phyloP scores from a whole-genome alignment of 2,329 filamentous ascomycete genomes.

The Daldinia eschscholtzii region DNA sequence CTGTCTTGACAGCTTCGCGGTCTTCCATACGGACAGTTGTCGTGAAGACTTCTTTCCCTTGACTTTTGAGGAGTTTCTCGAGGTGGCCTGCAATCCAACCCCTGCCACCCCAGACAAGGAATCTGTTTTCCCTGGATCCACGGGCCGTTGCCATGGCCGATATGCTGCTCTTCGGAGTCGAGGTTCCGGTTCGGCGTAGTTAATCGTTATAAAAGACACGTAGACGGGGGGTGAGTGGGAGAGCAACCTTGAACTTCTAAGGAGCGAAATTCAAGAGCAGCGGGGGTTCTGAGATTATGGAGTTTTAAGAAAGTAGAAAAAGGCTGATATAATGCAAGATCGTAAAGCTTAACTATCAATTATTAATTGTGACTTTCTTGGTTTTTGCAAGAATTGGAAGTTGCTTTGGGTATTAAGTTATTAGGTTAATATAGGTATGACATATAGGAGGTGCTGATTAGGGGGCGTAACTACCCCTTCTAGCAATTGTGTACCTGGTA shows the following conservation, averaged over 20 bases:
- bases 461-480: slow-evolving; percentile 1
- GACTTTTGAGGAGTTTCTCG: slow-evolving; percentile 66
- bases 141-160: slow-evolving; percentile 50
- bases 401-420: slow-evolving; percentile 7
- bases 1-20: slow-evolving; percentile 66
- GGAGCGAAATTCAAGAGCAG: not conserved
- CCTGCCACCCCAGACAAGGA: slow-evolving; percentile 74
- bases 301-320: not conserved
- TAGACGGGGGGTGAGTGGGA: not conserved
- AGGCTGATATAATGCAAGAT: not conserved
- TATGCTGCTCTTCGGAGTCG: slow-evolving; percentile 14
- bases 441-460: slow-evolving; percentile 1
- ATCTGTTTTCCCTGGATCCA: slow-evolving; percentile 54
- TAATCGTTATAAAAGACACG: slow-evolving; percentile 7
- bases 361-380: not conserved
- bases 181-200: slow-evolving; percentile 12
- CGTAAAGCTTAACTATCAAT: not conserved
- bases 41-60: slow-evolving; percentile 71
- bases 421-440: slow-evolving; percentile 23
- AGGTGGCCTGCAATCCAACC: slow-evolving; percentile 75
- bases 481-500: not conserved
- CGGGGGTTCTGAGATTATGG: not conserved
- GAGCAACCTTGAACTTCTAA: not conserved
- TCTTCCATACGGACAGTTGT: slow-evolving; percentile 76
- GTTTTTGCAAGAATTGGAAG: slow-evolving; percentile 15